phyloP scores from a whole-genome alignment of 257 asterid species.

The Solanum acaule region DNA sequence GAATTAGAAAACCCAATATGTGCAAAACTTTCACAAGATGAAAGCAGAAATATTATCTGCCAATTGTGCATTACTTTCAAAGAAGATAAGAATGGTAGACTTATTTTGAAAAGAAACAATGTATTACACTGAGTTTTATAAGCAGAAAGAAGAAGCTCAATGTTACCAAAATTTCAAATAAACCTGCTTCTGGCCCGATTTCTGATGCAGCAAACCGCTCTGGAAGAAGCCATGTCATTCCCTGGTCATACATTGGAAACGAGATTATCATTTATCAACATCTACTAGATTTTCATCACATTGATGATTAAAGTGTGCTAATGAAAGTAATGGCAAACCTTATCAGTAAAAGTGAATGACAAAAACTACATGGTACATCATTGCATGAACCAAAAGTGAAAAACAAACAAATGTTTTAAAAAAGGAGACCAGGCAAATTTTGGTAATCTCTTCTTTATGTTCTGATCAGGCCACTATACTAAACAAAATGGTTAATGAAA shows the following conservation, averaged over 20 bases:
- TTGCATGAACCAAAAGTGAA: background rate
- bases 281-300: background rate
- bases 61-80: background rate
- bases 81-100: background rate
- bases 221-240: slow-evolving; percentile 97
- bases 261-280: background rate
- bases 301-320: background rate
- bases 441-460: background rate
- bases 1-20: background rate
- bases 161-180: slow-evolving; percentile 90
- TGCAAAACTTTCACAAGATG: background rate
- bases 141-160: slow-evolving; percentile 54
- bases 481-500: background rate
- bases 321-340: background rate
- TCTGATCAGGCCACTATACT: background rate
- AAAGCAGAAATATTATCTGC: background rate
- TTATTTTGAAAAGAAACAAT: background rate
- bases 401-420: background rate
- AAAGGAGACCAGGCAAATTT: background rate
- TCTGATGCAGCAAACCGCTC: slow-evolving; percentile 96
- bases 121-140: background rate
- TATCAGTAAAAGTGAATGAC: background rate
- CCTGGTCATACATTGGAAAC: slow-evolving; percentile 39
- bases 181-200: slow-evolving; percentile 99
- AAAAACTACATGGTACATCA: background rate